Evolutionary conservation across 2,329 filamentous ascomycete species (phyloP).

Genomic region (Penicillium griseofulvum): DNA sequence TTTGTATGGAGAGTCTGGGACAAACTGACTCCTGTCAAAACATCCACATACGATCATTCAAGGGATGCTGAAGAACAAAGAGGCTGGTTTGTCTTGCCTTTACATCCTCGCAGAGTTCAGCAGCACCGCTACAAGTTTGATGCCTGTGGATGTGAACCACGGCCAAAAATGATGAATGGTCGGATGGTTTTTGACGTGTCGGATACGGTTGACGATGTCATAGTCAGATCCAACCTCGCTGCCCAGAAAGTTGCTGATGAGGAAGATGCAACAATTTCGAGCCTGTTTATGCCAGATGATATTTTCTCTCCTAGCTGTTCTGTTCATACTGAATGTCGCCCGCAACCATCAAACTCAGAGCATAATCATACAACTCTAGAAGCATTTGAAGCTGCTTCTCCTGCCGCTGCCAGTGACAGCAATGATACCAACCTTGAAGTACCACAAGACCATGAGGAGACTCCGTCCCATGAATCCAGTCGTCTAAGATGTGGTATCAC

Average conservation of each 20-base stretch:
- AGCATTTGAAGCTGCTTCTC: neutral
- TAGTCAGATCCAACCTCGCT: conserved; percentile 27
- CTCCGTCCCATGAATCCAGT: neutral
- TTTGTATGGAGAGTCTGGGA: conserved; percentile 52
- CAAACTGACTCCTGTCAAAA: conserved; percentile 26
- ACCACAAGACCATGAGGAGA: neutral
- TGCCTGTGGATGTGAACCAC: conserved; percentile 41
- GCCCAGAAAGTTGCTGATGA: neutral
- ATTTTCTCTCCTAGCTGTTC: conserved; percentile 29
- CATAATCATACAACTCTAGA: neutral
- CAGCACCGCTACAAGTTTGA: conserved; percentile 33
- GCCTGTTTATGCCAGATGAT: conserved; percentile 17
- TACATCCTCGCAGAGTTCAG: conserved; percentile 46
- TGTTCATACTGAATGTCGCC: conserved; percentile 5
- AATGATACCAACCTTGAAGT: neutral
- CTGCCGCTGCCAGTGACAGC: neutral
- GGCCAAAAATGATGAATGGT: conserved; percentile 14
- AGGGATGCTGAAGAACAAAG: conserved; percentile 24
- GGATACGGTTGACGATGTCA: conserved; percentile 23
- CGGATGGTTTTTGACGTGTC: conserved; percentile 33
- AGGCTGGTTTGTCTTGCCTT: conserved; percentile 48
- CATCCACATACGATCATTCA: conserved; percentile 23
- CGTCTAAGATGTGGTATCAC: neutral
- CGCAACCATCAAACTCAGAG: neutral
- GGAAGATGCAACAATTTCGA: neutral